Base-by-base conservation (phyloP, 2,329 filamentous ascomycete species). In the Aspergillus aculeatus region DNA sequence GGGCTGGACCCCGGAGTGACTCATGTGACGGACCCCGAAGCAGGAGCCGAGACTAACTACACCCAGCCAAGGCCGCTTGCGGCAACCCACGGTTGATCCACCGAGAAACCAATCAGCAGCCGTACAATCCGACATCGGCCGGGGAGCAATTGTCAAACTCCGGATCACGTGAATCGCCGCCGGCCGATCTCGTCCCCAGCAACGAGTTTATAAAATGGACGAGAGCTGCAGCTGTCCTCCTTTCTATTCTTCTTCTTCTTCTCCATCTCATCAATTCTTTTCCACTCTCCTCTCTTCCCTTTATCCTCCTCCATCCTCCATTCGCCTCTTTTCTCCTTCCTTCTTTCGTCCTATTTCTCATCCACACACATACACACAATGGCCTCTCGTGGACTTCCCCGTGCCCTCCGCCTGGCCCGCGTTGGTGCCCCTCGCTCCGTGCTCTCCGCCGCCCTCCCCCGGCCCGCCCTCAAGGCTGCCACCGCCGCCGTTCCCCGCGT, bases 401-500 rank as follows among this genome's bases (percentile, higher is more conserved):
- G 83, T 77, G 84, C 84, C 75, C 79, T 87, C 72, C 83, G 84
- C 80, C 82, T 73, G 74, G 83, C 75, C 81, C 77, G 73, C 67
- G 82, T 78, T 82, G 85, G 79, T 76, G 85, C 76, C 59, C 75
- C 73, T 66, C 83, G 84, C 73, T 83, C 84, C 62, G 84, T 87
- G 71, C 77, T 86, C 67, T 82, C 84, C 65, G 83, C 84, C 63
- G 78, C 84, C 69, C 82, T 81, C 64, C 79, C 80, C 70, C 79
- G 80, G 66, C 77, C 76, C 63, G 75, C 75, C 66, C 82, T 83
- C 23, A 69, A 68, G 66, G 61, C 79, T 70, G 78, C 73, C 59
- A 64, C 76, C 56, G 69, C 66, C 59, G 64, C 74, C 54, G 64
- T 69, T 31, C 66, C 81, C 68, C 80, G 80, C 68, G 77, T 78